Base-by-base conservation (phyloP, 129 eudicot species). In the Arctium lappa region DNA sequence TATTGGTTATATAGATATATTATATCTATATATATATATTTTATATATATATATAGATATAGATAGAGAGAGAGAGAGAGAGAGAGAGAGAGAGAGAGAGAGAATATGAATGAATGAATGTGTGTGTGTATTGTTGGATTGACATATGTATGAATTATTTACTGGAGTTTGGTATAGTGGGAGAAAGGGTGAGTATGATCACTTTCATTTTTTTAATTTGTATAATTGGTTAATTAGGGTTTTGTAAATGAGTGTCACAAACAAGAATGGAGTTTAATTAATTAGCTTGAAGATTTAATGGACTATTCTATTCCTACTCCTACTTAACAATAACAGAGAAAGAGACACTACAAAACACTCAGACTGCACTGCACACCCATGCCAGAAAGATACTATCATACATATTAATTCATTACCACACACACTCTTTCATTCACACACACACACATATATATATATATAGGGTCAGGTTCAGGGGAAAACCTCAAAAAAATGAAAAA, bases 301-400 rank as follows among this genome's bases (percentile, higher is more conserved):
- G 76, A 48, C 62, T 68, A 48, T 30, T 83, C 86, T 68, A 48
- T 30, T 83, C 86, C 39, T 76, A 69, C 70, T 40, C 80, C 7
- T 74, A 63, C 69, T 40, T 75, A 69, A 68, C 53, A 46, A 44
- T 44, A 27, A 29, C 48, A 63, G 68, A 69, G 79, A 74, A 72
- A 81, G 73, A 65, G 85, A 81, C 75, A 32, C 48, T 13, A 82
- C 77, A 76, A 38, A 77, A 76, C 73, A 69, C 73, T 50, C 86
- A 77, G 86, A 69, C 77, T 82, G 81, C 68, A 69, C 62, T 36
- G 36, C 60, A 62, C 86, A 83, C 72, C 40, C 81, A 83, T 76
- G 81, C 44, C 82, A 83, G 81, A 83, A 83, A 70, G 82, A 83
- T 83, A 56, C 66, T 56, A 46, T 82, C 32, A 73, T 73, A 36